These are phyloP conservation scores for Phytophthora sojae DNA, from an alignment of 352 stramenopile species.

Conservation along the genomic window DNA sequence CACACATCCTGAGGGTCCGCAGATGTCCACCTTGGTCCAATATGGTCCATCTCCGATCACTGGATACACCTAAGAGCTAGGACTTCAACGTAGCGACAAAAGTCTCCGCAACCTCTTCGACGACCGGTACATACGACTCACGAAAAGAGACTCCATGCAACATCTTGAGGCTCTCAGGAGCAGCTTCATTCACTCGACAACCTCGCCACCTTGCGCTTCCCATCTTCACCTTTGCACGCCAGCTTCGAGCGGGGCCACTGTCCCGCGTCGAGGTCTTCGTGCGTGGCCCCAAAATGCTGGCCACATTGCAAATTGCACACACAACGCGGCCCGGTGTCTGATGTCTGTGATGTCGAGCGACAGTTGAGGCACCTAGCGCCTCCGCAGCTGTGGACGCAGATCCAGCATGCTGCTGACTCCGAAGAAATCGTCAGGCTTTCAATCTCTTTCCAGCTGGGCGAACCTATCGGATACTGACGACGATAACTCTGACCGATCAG, in stretches of 20 bases:
- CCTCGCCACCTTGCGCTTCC: constrained; percentile 6
- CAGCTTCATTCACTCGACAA: not conserved
- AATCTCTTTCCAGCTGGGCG: not conserved
- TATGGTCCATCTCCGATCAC: constrained; percentile 18
- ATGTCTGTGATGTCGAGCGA: constrained; percentile 13
- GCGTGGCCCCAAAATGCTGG: constrained; percentile 3
- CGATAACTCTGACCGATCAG: not conserved
- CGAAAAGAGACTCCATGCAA: not conserved
- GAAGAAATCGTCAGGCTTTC: not conserved
- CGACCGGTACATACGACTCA: not conserved
- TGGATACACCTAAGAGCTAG: constrained; percentile 10
- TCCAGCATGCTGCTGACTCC: constrained; percentile 15
- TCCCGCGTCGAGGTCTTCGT: constrained; percentile 14
- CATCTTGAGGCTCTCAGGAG: not conserved
- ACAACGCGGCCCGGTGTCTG: not conserved
- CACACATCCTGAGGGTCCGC: not conserved
- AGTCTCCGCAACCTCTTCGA: not conserved
- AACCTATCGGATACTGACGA: not conserved
- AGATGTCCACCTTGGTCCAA: constrained; percentile 1
- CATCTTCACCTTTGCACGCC: constrained; percentile 17
- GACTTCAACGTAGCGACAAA: constrained; percentile 18
- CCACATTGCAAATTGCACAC: not conserved
- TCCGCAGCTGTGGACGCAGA: constrained; percentile 15
- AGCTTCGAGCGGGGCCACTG: constrained; percentile 3
- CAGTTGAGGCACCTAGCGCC: not conserved